These are phyloP conservation scores for Penicillium simplicissimum DNA, from an alignment of 495 filamentous ascomycete genomes.

Conservation along the genomic window DNA sequence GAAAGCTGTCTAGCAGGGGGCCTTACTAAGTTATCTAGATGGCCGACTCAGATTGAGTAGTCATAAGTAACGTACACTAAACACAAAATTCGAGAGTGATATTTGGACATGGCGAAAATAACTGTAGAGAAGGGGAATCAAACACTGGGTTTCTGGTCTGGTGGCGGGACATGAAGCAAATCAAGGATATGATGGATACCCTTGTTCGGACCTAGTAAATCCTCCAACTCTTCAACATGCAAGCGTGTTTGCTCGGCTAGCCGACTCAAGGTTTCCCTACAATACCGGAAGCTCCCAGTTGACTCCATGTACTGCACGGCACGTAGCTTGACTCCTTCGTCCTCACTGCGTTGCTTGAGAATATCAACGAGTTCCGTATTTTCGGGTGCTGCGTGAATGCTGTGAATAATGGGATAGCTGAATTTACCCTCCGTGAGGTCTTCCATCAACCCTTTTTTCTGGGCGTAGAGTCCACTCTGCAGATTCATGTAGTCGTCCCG, in stretches of 20 bases:
- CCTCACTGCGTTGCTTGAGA: background rate
- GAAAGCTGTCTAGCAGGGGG: background rate
- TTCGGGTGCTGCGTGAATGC: background rate
- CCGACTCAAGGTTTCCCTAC: background rate
- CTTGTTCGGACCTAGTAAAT: background rate
- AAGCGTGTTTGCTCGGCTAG: background rate
- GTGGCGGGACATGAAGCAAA: background rate
- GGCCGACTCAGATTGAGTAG: background rate
- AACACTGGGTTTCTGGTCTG: background rate
- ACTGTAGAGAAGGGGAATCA: background rate
- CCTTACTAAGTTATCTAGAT: background rate
- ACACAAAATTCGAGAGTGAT: too few species aligned
- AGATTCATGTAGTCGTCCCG: conserved; percentile 10
- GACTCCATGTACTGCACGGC: background rate
- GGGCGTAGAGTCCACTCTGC: conserved; percentile 51
- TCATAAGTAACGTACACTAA: too few species aligned
- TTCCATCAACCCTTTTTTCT: conserved; percentile 83
- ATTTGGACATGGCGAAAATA: too few species aligned
- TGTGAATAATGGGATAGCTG: conserved; percentile 61
- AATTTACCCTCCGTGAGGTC: conserved; percentile 92
- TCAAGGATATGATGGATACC: background rate
- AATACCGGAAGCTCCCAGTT: conserved; percentile 1
- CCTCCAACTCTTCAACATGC: background rate
- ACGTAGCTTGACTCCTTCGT: background rate
- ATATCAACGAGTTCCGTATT: background rate